Evolutionary conservation across 202 grass and related monocot species (phyloP).

Genomic region (Dendrocalamus latiflorus): DNA sequence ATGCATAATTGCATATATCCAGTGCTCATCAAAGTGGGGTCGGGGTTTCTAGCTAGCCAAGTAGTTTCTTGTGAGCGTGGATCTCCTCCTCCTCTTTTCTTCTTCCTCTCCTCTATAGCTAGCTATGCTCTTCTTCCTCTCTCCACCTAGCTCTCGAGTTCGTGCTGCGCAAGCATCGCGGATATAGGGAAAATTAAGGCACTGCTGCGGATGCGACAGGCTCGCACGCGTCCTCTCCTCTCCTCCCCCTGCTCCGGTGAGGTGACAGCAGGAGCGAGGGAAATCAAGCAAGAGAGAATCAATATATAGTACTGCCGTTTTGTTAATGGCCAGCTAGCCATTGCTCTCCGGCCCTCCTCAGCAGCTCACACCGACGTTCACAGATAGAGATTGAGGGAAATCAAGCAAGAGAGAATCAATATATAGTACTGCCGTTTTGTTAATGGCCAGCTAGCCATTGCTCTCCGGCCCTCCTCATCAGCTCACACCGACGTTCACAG

Average conservation of each 20-base stretch:
- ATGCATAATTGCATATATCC: neutral
- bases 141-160: neutral
- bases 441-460: too few relatives aligned
- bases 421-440: too few relatives aligned
- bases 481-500: too few relatives aligned
- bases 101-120: neutral
- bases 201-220: conserved; percentile 13
- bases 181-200: neutral
- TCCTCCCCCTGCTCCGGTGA: conserved; percentile 4
- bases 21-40: neutral
- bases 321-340: neutral
- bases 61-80: conserved; percentile 63
- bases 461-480: too few relatives aligned
- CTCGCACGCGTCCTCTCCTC: conserved; percentile 15
- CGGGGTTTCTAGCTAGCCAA: conserved; percentile 3
- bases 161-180: conserved; percentile 51
- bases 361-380: neutral
- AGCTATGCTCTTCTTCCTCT: neutral
- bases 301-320: too few relatives aligned
- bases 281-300: too few relatives aligned
- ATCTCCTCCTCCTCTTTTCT: conserved; percentile 12
- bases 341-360: neutral
- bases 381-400: too few relatives aligned
- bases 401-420: too few relatives aligned
- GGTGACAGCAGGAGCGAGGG: neutral